These are phyloP conservation scores for Sporothrix protearum DNA, from an alignment of 2,329 filamentous ascomycete genomes.

Conservation along the genomic window DNA sequence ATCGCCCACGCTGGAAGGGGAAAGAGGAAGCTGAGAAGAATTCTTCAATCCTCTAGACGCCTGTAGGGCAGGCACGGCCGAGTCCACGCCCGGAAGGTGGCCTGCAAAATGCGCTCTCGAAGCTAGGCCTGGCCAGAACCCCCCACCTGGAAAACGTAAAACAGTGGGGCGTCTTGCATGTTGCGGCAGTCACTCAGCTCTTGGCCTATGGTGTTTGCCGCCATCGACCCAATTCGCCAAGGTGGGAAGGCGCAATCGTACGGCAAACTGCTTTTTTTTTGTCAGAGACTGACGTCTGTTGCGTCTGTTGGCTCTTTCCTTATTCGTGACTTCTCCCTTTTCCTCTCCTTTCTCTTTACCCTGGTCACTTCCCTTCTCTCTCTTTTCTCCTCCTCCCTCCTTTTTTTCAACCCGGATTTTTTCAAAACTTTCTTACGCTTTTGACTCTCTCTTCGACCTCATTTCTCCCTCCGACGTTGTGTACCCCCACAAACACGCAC, in stretches of 20 bases:
- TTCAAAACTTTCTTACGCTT: not conserved
- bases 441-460: not conserved
- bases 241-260: constrained; percentile 20
- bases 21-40: constrained; percentile 12
- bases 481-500: not conserved
- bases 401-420: not conserved
- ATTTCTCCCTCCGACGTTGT: too few species aligned
- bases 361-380: too few species aligned
- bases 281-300: not conserved
- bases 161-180: not conserved
- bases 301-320: not conserved
- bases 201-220: not conserved
- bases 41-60: not conserved
- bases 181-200: constrained; percentile 5
- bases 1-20: constrained; percentile 2
- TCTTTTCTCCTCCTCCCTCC: not conserved
- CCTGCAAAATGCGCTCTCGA: not conserved
- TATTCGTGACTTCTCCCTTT: not conserved
- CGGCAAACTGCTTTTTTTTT: not conserved
- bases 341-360: not conserved
- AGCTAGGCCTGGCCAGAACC: constrained; percentile 1
- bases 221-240: not conserved
- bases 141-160: constrained; percentile 9
- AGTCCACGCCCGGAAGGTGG: not conserved
- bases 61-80: not conserved